A percentile compares a stretch with the other conserved stretches of the same genome.
Conservation (phyloP, 345 rosid species). For the Fremontodendron californicum region DNA sequence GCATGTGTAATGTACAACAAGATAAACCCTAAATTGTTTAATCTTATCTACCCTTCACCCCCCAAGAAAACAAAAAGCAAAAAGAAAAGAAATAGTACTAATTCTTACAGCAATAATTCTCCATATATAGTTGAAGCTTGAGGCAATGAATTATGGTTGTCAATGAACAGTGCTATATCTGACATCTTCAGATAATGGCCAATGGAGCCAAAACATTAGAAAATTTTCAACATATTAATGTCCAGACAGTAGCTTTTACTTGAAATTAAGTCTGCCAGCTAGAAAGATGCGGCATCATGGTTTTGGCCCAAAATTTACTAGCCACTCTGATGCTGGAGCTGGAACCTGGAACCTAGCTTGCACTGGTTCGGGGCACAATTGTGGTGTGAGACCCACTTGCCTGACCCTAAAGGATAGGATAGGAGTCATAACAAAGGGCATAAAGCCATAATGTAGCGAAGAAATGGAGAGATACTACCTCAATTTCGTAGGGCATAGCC, state of each 20-base stretch:
- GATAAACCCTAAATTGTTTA: neutral
- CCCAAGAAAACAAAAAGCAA: too few relatives aligned
- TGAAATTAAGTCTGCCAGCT: neutral
- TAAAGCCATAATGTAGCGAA: neutral
- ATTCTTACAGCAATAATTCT: neutral
- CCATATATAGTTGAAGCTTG: neutral
- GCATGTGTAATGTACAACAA: neutral
- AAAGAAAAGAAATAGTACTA: neutral
- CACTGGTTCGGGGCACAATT: neutral
- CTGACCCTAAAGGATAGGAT: neutral
- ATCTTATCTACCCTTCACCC: too few relatives aligned
- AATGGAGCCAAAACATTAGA: neutral
- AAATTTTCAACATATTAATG: neutral
- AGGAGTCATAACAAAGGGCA: neutral
- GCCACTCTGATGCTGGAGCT: neutral
- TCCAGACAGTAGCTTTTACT: slow-evolving; percentile 12
- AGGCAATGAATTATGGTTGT: neutral
- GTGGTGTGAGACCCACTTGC: slow-evolving; percentile 12
- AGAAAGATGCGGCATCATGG: neutral
- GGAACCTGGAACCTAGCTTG: neutral
- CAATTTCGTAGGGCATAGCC: neutral
- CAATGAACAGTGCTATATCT: neutral
- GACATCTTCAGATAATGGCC: neutral
- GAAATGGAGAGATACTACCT: neutral
- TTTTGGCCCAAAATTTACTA: neutral